A percentile compares a stretch with the other conserved stretches of the same genome.
Conservation (phyloP, 495 filamentous ascomycete genomes). For the Talaromyces trachyspermus region DNA sequence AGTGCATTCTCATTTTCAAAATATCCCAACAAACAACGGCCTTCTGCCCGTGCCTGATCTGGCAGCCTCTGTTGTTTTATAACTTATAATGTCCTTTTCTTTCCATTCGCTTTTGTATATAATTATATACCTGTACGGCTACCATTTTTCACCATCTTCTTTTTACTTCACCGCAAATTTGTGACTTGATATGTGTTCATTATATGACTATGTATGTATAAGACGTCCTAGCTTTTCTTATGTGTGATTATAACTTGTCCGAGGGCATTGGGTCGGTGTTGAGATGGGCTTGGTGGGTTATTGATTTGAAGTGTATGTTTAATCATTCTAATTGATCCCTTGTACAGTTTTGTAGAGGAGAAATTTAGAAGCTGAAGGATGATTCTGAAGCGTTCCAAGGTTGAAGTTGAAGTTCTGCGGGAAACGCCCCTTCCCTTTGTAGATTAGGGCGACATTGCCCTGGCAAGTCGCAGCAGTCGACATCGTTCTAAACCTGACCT, state of each 20-base stretch:
- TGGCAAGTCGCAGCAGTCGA: too few species aligned
- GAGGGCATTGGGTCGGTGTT: constrained; percentile 26
- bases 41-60: constrained; percentile 26
- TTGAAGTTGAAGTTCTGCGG: too few species aligned
- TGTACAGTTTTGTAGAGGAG: too few species aligned
- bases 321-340: background rate
- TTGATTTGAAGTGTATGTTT: background rate
- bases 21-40: background rate
- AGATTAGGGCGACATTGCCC: too few species aligned
- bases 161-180: background rate
- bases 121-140: background rate
- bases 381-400: too few species aligned
- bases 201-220: constrained; percentile 3
- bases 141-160: background rate
- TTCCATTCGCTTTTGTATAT: constrained; percentile 10
- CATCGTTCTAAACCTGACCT: too few species aligned
- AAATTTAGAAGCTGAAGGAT: too few species aligned
- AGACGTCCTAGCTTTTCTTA: constrained; percentile 6
- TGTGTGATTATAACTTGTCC: constrained; percentile 13
- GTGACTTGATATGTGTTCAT: too few species aligned
- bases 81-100: constrained; percentile 2
- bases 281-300: constrained; percentile 8
- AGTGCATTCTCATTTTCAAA: constrained; percentile 4
- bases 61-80: background rate
- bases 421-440: too few species aligned